These are phyloP conservation scores for Stygiomarasmius scandens DNA, from an alignment of 1,284 basidiomycete species.

Conservation along the genomic window DNA sequence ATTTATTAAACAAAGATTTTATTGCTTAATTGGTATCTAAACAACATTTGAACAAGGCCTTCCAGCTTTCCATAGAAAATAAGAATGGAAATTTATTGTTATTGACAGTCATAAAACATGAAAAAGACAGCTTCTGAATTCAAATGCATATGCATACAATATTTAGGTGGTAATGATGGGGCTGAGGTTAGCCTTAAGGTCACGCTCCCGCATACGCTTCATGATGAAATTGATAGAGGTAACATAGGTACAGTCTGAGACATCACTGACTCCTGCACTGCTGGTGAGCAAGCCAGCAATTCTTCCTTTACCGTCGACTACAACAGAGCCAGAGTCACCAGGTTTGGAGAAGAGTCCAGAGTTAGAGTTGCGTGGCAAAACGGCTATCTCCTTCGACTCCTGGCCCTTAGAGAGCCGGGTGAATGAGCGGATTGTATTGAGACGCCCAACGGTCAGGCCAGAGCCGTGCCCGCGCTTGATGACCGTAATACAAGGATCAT, in stretches of 20 bases:
- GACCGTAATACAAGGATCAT: slow-evolving; percentile 29
- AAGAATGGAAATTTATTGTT: no score
- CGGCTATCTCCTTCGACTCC: slow-evolving; percentile 27
- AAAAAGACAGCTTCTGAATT: no score
- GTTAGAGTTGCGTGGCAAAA: slow-evolving; percentile 27
- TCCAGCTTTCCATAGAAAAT: no score
- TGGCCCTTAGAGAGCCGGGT: slow-evolving; percentile 17
- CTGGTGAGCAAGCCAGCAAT: slow-evolving; percentile 37
- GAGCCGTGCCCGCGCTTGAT: slow-evolving; percentile 35
- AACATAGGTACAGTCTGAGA: slow-evolving; percentile 32
- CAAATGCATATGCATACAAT: no score
- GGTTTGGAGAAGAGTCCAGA: slow-evolving; percentile 31
- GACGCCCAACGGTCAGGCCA: slow-evolving; percentile 34
- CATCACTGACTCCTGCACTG: slow-evolving; percentile 24
- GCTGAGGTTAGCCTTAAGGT: not conserved
- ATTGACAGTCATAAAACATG: no score
- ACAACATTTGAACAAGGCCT: no score
- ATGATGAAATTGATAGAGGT: slow-evolving; percentile 25
- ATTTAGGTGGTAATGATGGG: not conserved
- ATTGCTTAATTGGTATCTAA: no score
- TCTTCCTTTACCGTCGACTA: slow-evolving; percentile 29
- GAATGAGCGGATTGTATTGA: slow-evolving; percentile 27
- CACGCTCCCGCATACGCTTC: slow-evolving; percentile 12
- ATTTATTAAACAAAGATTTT: no score
- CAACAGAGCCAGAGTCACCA: slow-evolving; percentile 38